Conservation (phyloP, 495 filamentous ascomycete genomes). For the Clohesyomyces aquaticus region DNA sequence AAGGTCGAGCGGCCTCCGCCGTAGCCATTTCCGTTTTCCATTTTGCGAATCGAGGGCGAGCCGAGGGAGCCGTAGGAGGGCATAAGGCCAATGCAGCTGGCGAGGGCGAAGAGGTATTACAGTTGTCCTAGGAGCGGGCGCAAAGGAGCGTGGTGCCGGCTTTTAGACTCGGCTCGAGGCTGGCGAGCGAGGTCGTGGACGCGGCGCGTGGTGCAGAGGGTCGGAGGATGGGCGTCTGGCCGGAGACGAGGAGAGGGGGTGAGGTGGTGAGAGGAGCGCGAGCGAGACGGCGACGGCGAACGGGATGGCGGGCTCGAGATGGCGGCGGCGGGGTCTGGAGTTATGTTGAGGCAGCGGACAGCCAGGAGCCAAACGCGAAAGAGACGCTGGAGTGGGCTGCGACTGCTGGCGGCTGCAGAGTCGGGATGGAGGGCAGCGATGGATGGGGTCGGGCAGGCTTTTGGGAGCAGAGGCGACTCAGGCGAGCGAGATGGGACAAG, state of each 20-base stretch:
- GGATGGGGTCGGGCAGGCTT: slow-evolving; percentile 17
- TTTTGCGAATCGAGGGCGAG: slow-evolving; percentile 80
- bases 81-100: slow-evolving; percentile 53
- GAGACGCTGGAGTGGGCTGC: slow-evolving; percentile 16
- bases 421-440: not conserved
- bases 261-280: slow-evolving; percentile 6
- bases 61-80: slow-evolving; percentile 72
- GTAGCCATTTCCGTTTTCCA: slow-evolving; percentile 66
- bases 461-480: slow-evolving; percentile 34
- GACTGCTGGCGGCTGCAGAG: slow-evolving; percentile 35
- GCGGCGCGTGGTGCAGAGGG: not conserved
- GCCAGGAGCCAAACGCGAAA: slow-evolving; percentile 23
- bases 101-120: slow-evolving; percentile 15
- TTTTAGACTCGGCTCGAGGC: slow-evolving; percentile 29
- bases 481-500: slow-evolving; percentile 20
- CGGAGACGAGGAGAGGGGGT: slow-evolving; percentile 24
- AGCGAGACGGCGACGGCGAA: slow-evolving; percentile 10
- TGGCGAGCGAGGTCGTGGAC: slow-evolving; percentile 21
- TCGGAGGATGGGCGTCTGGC: slow-evolving; percentile 28
- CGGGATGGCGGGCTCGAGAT: not conserved
- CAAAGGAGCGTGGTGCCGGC: slow-evolving; percentile 31
- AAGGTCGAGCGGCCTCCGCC: slow-evolving; percentile 61
- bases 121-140: not conserved
- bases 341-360: slow-evolving; percentile 12
- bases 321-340: not conserved